Evolutionary conservation across 2,329 filamentous ascomycete genomes (phyloP), one percentile per base, ranked within the genome.

Genomic region (Chaetomiaceae sp.): DNA sequence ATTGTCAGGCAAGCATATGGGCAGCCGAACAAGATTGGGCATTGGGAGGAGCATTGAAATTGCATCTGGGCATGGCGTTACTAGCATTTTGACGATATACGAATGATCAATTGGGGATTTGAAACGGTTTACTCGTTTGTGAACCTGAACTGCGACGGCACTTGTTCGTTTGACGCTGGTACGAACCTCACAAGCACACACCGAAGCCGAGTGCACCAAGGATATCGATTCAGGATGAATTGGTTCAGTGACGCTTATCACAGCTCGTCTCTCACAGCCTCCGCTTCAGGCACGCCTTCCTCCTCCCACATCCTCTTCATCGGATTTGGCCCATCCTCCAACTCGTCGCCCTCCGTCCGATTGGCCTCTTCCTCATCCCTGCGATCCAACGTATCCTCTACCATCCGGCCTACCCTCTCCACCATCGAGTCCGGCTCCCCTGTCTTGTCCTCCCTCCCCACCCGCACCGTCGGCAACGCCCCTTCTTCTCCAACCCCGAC

Each of bases 231-330:
- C n/a, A n/a, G n/a, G n/a, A n/a, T n/a, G n/a, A n/a, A n/a, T n/a
- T n/a, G n/a, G n/a, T n/a, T n/a, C n/a, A n/a, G n/a, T 2, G 14
- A 32, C 29, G 15, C 14, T 32, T n/a, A 32, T 56, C 49, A 64
- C 32, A 64, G 47, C 48, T 64, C 62, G 49, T 64, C 60, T 48
- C 58, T 58, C 10, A 50, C 50, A 39, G 27, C 50, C 2, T 33
- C 54, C 42, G 55, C 58, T 52, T 38, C 38, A 34, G 27, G n/a
- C 29, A 15, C 46, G 20, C 20, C 49, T 11, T 56, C 48, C 48
- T 76, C 76, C 53, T 81, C 77, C 69, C 77, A 79, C 65, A 75
- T 74, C 65, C 77, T 74, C 67, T 82, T 82, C 68, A 75, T 81
- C 6, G 76, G 75, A 60, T 82, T 82, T 22, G 61, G 57, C 20